Base-by-base conservation (phyloP, 768 basidiomycete species). In the Coprinopsis strossmayeri region DNA sequence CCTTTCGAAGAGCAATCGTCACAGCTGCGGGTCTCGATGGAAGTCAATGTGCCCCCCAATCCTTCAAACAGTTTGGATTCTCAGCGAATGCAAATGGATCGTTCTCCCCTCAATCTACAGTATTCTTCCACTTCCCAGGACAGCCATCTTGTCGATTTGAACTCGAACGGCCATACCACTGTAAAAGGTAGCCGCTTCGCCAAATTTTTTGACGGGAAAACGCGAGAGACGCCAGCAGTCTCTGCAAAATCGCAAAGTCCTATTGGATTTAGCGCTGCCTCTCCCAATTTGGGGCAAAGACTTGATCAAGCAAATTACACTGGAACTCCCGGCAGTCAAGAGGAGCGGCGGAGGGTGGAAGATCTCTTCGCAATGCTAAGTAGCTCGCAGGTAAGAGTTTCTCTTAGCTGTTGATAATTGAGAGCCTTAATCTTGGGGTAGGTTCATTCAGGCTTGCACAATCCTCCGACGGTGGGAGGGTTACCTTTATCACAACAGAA, bases 191-290 rank as follows among this genome's bases (percentile, higher is more conserved):
- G 88, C 60, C 81, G 89, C 30, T 86, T 91, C 61, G 89, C 87
- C 26, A 91, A 90, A 61, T 89, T 90, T 64, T 91, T 91, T 54
- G 88, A 91, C 55, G 76, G 76, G n/a, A 89, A 87, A 62, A 64
- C 68, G 21, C 74, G 73, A 53, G 81, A 82, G 12, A 57, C 57
- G 17, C 55, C 54, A 25, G 43, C 58, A 17, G 52, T 64, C 32
- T 54, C 65, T 26, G 57, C 66, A 13, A 78, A 78, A 50, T 55
- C 66, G 23, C 64, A 68, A 32, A 63, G 64, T 9, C 62, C 65
- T 4, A 64, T 64, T 26, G 67, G 68, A 17, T 65, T 72, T 35
- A 60, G 65, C 34, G 68, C 78, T 38, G 65, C 73, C 23, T 77
- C 78, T 25, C 68, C 76, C n/a, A 64, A 60, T 45, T 70, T 66